phyloP scores from a whole-genome alignment of 805 yeast genomes.

The Hanseniaspora osmophila region DNA sequence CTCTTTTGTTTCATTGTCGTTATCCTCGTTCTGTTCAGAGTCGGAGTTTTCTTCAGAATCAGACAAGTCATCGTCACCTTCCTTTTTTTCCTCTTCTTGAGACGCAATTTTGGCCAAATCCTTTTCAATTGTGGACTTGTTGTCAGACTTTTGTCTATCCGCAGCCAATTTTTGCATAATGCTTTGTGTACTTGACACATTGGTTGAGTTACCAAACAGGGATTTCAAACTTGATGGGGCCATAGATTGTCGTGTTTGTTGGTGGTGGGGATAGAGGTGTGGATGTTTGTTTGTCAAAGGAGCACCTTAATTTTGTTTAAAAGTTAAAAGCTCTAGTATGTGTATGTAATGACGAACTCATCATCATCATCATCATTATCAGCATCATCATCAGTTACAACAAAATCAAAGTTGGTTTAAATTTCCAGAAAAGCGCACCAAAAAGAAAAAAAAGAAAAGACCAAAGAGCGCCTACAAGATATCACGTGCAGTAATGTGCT shows the following conservation, averaged over 20 bases:
- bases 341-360: too few relatives aligned
- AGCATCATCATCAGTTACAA: too few relatives aligned
- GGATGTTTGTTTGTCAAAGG: neutral
- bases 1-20: conserved; percentile 11
- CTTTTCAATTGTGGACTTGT: conserved; percentile 7
- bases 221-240: conserved; percentile 17
- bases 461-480: neutral
- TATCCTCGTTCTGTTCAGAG: conserved; percentile 10
- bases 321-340: too few relatives aligned
- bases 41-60: conserved; percentile 2
- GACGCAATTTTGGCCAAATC: conserved; percentile 11
- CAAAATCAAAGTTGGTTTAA: too few relatives aligned
- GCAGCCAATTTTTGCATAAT: conserved; percentile 3
- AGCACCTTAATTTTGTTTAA: too few relatives aligned
- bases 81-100: conserved; percentile 5
- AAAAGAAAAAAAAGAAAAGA: neutral
- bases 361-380: too few relatives aligned
- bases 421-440: too few relatives aligned
- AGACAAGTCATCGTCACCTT: too few relatives aligned
- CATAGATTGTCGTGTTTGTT: conserved; percentile 9
- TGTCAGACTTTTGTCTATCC: conserved; percentile 4
- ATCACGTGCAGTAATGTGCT: too few relatives aligned
- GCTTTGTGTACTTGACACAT: conserved; percentile 1
- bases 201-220: conserved; percentile 19
- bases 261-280: neutral